Evolutionary conservation across 192 early-diverging fungal species (phyloP), one percentile per base, ranked within the genome.

Genomic region (Linnemannia zychae): DNA sequence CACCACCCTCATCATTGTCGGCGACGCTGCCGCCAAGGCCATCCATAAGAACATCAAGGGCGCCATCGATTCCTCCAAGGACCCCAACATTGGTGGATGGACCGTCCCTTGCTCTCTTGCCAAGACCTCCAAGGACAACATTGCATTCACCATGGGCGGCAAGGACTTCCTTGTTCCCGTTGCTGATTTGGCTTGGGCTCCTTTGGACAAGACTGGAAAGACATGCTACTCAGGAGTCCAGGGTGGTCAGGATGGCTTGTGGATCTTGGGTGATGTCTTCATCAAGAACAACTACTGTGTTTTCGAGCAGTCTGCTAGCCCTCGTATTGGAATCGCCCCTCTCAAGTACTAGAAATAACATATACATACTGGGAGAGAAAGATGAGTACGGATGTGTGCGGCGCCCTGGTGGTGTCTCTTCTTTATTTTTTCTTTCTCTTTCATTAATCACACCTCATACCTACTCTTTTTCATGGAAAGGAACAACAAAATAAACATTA

Each of bases 221-320:
- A 33, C 20, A 0, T 76, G 73, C 68, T 75, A 71, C 71, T 75
- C 70, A 38, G 78, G 87, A 34, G 71, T 88, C 31, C 82, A 80
- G 70, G 82, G 77, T 68, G 72, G 72, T 53, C 36, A 73, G 46
- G 66, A 77, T 34, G 44, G 73, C 31, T 68, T 86, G 53, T 78
- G 75, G 17, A 93, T 93, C 60, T 77, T 94, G 46, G 92, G 93
- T 75, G 91, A 93, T 81, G 88, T 90, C 20, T 94, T 94, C 80
- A 76, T 94, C 68, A 91, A 91, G 75, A 92, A 91, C 65, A 90
- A 91, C 80, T 94, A 93, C 70, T 88, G 90, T 37, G 91, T 92
- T 69, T 94, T 92, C 72, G 84, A 91, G 57, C 90, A 92, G 18
- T 87, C 86, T 20, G 72, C 87, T 36, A 22, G 12, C 16, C 84